phyloP scores from a whole-genome alignment of 139 green algal genomes.

The Haematococcus lacustris region DNA sequence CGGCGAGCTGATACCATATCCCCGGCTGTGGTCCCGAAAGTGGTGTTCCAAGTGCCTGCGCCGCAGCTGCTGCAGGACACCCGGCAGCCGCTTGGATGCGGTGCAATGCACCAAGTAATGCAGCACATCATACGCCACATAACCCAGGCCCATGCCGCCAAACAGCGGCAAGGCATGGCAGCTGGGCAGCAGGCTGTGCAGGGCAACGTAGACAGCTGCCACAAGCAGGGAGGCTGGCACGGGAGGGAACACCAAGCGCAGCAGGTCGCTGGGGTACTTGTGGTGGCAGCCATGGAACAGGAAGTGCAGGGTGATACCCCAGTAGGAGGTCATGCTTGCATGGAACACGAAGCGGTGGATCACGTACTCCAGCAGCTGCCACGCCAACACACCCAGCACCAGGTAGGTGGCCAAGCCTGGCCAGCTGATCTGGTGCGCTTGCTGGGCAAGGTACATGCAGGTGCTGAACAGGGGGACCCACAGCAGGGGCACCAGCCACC shows the following conservation, averaged over 20 bases:
- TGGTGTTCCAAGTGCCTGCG: conserved; percentile 75
- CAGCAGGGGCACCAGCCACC: conserved; percentile 83
- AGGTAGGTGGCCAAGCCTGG: conserved; percentile 12
- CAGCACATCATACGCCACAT: conserved; percentile 83
- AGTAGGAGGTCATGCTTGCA: conserved; percentile 29
- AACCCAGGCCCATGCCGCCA: conserved; percentile 74
- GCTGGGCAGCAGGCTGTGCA: conserved; percentile 28
- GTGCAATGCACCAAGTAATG: conserved; percentile 79
- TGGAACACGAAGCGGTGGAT: conserved; percentile 93
- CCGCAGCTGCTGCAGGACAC: conserved; percentile 29
- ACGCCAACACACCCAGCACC: conserved; percentile 57
- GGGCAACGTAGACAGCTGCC: conserved; percentile 21
- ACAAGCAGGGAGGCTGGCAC: conserved; percentile 51
- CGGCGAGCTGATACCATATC: conserved; percentile 72
- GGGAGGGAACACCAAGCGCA: conserved; percentile 89
- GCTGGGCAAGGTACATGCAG: background rate
- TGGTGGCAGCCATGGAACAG: conserved; percentile 93
- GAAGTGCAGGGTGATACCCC: conserved; percentile 83
- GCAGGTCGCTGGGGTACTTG: conserved; percentile 85
- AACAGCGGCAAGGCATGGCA: conserved; percentile 35
- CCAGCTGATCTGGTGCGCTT: background rate
- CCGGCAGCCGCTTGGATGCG: background rate
- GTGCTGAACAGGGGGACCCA: conserved; percentile 72
- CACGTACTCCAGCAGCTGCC: conserved; percentile 84
- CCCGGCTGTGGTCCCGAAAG: conserved; percentile 44